Conservation (phyloP, 148 eudicot genomes). For the Amaranthus palmeri region DNA sequence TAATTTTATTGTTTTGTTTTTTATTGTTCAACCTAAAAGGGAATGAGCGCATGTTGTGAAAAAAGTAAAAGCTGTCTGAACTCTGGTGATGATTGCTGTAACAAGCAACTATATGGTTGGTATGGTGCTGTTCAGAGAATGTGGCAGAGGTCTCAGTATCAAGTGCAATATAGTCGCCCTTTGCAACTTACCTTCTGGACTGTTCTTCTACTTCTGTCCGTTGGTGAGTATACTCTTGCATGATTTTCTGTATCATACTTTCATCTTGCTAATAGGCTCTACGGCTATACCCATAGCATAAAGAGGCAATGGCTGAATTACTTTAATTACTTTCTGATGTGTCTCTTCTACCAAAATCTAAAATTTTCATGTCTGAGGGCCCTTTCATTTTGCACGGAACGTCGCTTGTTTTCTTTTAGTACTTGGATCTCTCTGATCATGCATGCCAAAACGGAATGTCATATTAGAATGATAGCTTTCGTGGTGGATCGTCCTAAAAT, state of each 20-base stretch:
- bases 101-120: slow-evolving; percentile 78
- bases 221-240: slow-evolving; percentile 51
- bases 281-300: neutral
- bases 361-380: neutral
- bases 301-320: neutral
- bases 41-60: slow-evolving; percentile 38
- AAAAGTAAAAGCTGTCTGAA: slow-evolving; percentile 65
- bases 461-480: no score
- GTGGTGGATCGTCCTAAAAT: no score
- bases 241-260: slow-evolving; percentile 1
- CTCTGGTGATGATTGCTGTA: slow-evolving; percentile 50
- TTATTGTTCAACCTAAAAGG: slow-evolving; percentile 29
- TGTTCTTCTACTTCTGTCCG: slow-evolving; percentile 41
- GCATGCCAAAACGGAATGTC: neutral
- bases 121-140: slow-evolving; percentile 68
- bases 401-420: neutral
- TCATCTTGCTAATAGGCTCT: neutral
- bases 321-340: neutral
- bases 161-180: slow-evolving; percentile 58
- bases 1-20: slow-evolving; percentile 7
- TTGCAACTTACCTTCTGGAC: slow-evolving; percentile 44
- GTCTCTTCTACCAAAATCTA: neutral
- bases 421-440: neutral
- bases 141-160: slow-evolving; percentile 79
- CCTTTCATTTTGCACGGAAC: neutral